These are phyloP conservation scores for Aspergillus piperis DNA, from an alignment of 2,329 filamentous ascomycete species.

Conservation along the genomic window DNA sequence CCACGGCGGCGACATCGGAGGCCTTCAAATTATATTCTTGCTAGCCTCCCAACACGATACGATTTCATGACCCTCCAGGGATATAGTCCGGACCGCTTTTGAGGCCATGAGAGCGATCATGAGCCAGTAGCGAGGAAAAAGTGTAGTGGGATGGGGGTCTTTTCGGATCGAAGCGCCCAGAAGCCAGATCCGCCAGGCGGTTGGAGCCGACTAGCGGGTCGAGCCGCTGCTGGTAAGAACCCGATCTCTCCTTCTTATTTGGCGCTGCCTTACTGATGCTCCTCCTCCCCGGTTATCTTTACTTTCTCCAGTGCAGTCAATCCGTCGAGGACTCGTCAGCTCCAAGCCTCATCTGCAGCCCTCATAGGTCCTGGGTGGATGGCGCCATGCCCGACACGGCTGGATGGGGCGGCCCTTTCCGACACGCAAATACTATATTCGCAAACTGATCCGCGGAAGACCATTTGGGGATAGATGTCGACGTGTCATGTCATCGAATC, in stretches of 20 bases:
- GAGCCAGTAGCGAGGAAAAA: background rate
- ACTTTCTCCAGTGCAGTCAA: background rate
- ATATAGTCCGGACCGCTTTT: background rate
- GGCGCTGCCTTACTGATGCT: background rate
- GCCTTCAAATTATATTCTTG: background rate
- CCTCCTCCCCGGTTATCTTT: background rate
- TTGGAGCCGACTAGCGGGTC: constrained; percentile 7
- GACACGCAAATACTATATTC: background rate
- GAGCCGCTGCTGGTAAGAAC: constrained; percentile 6
- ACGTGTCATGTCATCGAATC: background rate
- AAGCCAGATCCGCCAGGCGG: constrained; percentile 4
- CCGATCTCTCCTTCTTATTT: background rate
- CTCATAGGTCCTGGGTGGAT: background rate
- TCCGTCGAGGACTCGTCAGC: background rate
- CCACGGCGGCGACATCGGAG: background rate
- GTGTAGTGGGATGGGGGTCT: background rate
- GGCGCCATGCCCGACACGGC: background rate
- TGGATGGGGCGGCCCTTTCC: background rate
- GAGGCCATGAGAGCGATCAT: background rate
- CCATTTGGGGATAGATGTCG: background rate
- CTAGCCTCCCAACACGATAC: background rate
- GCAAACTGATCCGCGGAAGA: background rate
- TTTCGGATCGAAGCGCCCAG: constrained; percentile 4
- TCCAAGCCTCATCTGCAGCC: background rate
- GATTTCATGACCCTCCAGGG: background rate